Evolutionary conservation across 176 grass and related monocot species (phyloP), one percentile per base, ranked within the genome.

Genomic region (Chloris gayana): DNA sequence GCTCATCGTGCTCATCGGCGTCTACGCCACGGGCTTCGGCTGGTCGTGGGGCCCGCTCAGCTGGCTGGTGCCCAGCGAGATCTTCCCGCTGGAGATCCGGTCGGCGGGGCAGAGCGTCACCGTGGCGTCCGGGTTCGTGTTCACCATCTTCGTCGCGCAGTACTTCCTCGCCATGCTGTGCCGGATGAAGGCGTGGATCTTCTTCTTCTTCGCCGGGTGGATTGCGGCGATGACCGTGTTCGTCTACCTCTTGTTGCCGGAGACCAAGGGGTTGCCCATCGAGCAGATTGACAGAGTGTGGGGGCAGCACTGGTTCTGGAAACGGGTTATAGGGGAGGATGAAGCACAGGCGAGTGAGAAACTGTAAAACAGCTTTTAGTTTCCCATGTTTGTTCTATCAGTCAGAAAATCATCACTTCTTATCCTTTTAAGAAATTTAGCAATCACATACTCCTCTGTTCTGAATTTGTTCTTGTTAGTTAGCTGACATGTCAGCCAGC

Each of bases 131-230:
- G 22, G 80, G 1, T 83, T 90, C 11, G 42, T 76, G 25, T 79
- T 86, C 45, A 76, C 79, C 54, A 51, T 90, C 35, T 12, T 90
- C 59, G 9, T 90, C 65, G 79, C 79, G 31, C 88, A 90, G 58
- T 25, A 30, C 19, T 90, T 83, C 11, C 47, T 86, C 18, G 54
- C 46, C 73, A 61, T 86, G 88, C 30, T 86, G 11, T 90, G 88
- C 74, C 46, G 53, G 75, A 72, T 90, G 65, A 79, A 30, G 70
- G 84, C 59, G 1, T 61, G 83, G 59, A 47, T 86, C 21, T 86
- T 86, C 70, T 86, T 86, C 83, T 90, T 90, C 73, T 90, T 86
- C n/a, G 59, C 72, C 9, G 88, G 73, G 17, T 86, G 88, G 84
- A 79, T 83, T 37, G 37, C 25, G 0, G 72, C 7, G 7, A 91